Conservation (phyloP, 805 yeast species). For the Kodamaea hsintzibuensis region DNA sequence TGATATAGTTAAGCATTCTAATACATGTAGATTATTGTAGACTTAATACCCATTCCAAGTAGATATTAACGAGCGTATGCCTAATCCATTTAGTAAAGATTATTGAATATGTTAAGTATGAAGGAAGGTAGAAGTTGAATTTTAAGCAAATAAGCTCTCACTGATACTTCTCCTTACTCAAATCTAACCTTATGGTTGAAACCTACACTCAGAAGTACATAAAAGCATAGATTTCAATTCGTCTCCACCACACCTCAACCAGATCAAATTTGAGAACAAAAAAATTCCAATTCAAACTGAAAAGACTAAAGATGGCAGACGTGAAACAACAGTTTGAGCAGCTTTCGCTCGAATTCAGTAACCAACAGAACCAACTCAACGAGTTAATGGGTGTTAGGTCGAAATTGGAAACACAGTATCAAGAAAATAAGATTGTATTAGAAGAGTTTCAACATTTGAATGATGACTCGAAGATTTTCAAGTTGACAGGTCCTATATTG, state of each 20-base stretch:
- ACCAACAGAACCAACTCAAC: slow-evolving; percentile 46
- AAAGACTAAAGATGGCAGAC: slow-evolving; percentile 7
- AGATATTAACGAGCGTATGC: too few relatives aligned
- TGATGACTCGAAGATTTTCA: slow-evolving; percentile 76
- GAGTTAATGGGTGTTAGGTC: slow-evolving; percentile 74
- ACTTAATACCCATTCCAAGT: too few relatives aligned
- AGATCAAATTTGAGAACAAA: background rate
- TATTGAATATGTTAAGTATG: too few relatives aligned
- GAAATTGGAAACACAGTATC: slow-evolving; percentile 87
- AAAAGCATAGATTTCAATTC: too few relatives aligned
- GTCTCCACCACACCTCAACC: too few relatives aligned
- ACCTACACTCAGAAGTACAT: too few relatives aligned
- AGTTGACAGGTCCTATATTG: slow-evolving; percentile 88
- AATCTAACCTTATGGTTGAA: too few relatives aligned
- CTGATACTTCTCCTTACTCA: too few relatives aligned
- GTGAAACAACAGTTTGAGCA: slow-evolving; percentile 39
- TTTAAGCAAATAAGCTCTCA: too few relatives aligned
- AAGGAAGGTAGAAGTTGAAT: too few relatives aligned
- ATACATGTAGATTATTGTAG: background rate
- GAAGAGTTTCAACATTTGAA: slow-evolving; percentile 69
- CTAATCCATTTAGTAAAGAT: too few relatives aligned
- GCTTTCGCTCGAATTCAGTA: slow-evolving; percentile 46
- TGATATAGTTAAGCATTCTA: background rate
- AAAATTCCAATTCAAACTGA: background rate
- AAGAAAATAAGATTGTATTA: slow-evolving; percentile 88